Evolutionary conservation across 2,329 filamentous ascomycete species (phyloP).

Genomic region (Verticillium longisporum): DNA sequence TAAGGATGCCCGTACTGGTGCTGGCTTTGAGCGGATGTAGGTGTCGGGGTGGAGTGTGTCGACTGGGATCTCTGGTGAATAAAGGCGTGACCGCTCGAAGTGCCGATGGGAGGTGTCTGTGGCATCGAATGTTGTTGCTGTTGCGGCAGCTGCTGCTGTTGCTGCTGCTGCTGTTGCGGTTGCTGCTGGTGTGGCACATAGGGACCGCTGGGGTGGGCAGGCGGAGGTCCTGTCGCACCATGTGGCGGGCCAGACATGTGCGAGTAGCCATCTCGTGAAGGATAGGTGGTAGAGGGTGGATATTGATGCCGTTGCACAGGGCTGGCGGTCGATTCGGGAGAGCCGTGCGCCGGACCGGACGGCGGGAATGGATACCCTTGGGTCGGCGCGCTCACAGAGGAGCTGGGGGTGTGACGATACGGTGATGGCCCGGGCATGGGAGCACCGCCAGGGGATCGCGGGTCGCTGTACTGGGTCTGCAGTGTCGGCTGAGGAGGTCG

Average conservation of each 20-base stretch:
- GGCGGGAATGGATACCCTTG: slow-evolving; percentile 46
- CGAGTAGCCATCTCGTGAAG: slow-evolving; percentile 38
- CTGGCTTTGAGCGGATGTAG: slow-evolving; percentile 56
- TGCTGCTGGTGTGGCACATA: slow-evolving; percentile 31
- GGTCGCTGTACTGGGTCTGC: slow-evolving; percentile 39
- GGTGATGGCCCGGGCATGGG: slow-evolving; percentile 38
- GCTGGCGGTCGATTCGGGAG: slow-evolving; percentile 36
- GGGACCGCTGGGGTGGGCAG: slow-evolving; percentile 15
- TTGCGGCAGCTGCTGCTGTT: slow-evolving; percentile 18
- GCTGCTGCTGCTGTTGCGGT: slow-evolving; percentile 15
- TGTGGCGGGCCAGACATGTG: slow-evolving; percentile 23
- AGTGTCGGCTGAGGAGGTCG: slow-evolving; percentile 37
- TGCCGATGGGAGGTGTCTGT: slow-evolving; percentile 36
- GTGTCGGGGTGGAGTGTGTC: slow-evolving; percentile 51
- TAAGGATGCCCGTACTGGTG: slow-evolving; percentile 44
- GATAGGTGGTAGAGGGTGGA: slow-evolving; percentile 34
- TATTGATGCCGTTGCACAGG: slow-evolving; percentile 47
- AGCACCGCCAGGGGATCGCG: slow-evolving; percentile 41
- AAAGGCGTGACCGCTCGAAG: slow-evolving; percentile 26
- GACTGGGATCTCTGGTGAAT: slow-evolving; percentile 47
- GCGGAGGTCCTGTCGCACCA: slow-evolving; percentile 25
- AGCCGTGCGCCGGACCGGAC: slow-evolving; percentile 15
- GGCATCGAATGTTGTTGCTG: slow-evolving; percentile 26
- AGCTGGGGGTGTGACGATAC: slow-evolving; percentile 42
- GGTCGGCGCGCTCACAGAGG: slow-evolving; percentile 31